Percentiles rank a stretch among this genome's conserved stretches.
Evolutionary conservation across 192 early-diverging fungal genomes (phyloP).

Genomic region (Phlyctochytrium arcticum): DNA sequence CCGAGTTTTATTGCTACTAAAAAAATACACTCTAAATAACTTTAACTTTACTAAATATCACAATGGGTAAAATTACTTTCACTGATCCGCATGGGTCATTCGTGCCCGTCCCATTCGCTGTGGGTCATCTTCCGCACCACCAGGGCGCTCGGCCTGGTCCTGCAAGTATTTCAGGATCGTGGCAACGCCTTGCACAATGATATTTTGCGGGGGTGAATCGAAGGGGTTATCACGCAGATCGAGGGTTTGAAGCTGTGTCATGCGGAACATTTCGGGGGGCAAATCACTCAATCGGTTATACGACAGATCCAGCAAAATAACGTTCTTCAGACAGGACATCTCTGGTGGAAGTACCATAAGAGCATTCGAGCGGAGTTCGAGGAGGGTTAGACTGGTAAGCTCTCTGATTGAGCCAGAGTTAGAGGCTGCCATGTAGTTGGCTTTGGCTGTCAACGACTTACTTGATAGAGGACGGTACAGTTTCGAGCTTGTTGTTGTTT

Average conservation of each 20-base stretch:
- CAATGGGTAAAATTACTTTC: too few species aligned
- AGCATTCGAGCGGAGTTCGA: constrained; percentile 40
- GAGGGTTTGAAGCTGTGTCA: constrained; percentile 25
- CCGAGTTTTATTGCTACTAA: too few species aligned
- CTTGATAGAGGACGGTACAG: constrained; percentile 37
- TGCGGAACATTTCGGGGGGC: constrained; percentile 31
- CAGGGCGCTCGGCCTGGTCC: constrained; percentile 10
- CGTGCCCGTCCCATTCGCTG: too few species aligned
- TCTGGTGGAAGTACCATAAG: constrained; percentile 31
- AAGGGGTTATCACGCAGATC: constrained; percentile 43
- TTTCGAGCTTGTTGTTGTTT: constrained; percentile 45
- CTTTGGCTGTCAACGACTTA: too few species aligned
- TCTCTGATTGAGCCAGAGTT: neutral
- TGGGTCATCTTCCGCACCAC: neutral
- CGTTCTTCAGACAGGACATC: constrained; percentile 14
- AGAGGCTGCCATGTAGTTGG: neutral
- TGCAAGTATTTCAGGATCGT: constrained; percentile 15
- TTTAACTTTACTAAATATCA: too few species aligned
- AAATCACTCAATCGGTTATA: constrained; percentile 38
- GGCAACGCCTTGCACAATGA: constrained; percentile 30
- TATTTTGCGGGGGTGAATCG: constrained; percentile 36
- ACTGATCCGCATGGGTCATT: too few species aligned
- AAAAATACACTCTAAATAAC: too few species aligned
- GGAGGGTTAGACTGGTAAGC: constrained; percentile 29
- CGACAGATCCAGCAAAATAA: constrained; percentile 32